phyloP scores from a whole-genome alignment of 1,139 yeast genomes.

The Cylindricascospora bacillispora region DNA sequence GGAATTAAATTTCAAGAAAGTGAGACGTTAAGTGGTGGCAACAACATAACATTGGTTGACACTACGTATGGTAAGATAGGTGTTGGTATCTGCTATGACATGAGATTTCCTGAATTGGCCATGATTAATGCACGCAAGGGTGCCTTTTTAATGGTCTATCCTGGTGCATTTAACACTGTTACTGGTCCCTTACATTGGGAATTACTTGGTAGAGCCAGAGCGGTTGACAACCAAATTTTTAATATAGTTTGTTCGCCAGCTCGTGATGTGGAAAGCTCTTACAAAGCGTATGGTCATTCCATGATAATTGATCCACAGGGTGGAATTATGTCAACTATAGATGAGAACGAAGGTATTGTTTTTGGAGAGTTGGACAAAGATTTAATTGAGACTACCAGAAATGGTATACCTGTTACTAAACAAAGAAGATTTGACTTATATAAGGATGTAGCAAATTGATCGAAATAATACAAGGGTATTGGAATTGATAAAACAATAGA shows the following conservation, averaged over 20 bases:
- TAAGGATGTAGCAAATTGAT: constrained; percentile 38
- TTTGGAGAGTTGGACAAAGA: constrained; percentile 69
- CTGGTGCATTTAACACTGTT: constrained; percentile 91
- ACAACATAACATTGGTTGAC: constrained; percentile 63
- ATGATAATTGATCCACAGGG: constrained; percentile 81
- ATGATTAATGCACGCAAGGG: constrained; percentile 60
- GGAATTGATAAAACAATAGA: too few species aligned
- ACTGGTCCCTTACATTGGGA: constrained; percentile 97
- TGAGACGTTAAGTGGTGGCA: constrained; percentile 61
- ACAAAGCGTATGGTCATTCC: constrained; percentile 91
- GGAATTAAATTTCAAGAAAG: constrained; percentile 83
- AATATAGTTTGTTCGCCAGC: constrained; percentile 83
- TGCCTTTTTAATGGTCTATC: constrained; percentile 83
- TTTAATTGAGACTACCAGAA: constrained; percentile 47
- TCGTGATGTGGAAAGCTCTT: constrained; percentile 50
- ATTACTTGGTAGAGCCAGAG: constrained; percentile 70
- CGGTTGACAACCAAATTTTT: constrained; percentile 79
- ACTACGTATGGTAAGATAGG: constrained; percentile 71
- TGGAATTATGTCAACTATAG: constrained; percentile 69
- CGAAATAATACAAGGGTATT: too few species aligned
- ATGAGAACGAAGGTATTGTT: constrained; percentile 68
- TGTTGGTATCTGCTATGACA: constrained; percentile 84
- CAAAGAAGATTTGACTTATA: constrained; percentile 85
- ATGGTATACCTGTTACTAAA: constrained; percentile 60
- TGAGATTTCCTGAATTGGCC: constrained; percentile 86